A percentile compares a stretch with the other conserved stretches of the same genome.
phyloP scores from a whole-genome alignment of 2,329 filamentous ascomycete genomes.

The Furcasterigmium furcatum region DNA sequence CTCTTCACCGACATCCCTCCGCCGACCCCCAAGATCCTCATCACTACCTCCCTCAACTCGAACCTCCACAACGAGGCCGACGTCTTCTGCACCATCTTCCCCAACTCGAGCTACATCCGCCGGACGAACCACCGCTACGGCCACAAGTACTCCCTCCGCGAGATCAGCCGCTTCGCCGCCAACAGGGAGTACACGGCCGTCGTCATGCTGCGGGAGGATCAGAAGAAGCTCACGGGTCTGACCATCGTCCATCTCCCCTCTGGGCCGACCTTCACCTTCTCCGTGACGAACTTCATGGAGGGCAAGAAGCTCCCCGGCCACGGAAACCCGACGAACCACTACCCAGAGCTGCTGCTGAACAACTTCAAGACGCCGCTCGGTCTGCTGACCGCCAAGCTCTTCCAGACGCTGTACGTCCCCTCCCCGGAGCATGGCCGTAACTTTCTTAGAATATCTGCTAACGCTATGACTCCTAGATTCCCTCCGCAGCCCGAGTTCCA shows the following conservation, averaged over 20 bases:
- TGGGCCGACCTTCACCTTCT: conserved; percentile 92
- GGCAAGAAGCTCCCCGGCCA: conserved; percentile 86
- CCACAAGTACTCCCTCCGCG: conserved; percentile 87
- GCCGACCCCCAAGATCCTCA: conserved; percentile 75
- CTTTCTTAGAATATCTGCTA: neutral
- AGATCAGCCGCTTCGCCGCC: conserved; percentile 82
- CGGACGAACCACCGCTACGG: conserved; percentile 79
- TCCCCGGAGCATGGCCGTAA: no score
- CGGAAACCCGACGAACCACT: conserved; percentile 82
- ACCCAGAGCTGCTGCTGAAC: conserved; percentile 86
- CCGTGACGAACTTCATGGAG: conserved; percentile 85
- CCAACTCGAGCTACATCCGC: conserved; percentile 82
- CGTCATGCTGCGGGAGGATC: conserved; percentile 83
- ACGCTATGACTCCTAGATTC: conserved; percentile 7
- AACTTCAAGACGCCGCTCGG: conserved; percentile 94
- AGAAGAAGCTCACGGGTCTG: conserved; percentile 78
- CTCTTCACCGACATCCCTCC: conserved; percentile 59
- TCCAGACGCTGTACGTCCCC: conserved; percentile 66
- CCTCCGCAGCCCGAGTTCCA: conserved; percentile 79
- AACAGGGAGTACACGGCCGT: conserved; percentile 83
- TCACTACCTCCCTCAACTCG: conserved; percentile 88
- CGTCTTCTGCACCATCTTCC: conserved; percentile 77
- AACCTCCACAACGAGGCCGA: conserved; percentile 82
- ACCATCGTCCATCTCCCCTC: conserved; percentile 80
- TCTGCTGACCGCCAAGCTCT: conserved; percentile 80